Base-by-base conservation (phyloP, 1,139 yeast species). In the Kodamaea sp. region DNA sequence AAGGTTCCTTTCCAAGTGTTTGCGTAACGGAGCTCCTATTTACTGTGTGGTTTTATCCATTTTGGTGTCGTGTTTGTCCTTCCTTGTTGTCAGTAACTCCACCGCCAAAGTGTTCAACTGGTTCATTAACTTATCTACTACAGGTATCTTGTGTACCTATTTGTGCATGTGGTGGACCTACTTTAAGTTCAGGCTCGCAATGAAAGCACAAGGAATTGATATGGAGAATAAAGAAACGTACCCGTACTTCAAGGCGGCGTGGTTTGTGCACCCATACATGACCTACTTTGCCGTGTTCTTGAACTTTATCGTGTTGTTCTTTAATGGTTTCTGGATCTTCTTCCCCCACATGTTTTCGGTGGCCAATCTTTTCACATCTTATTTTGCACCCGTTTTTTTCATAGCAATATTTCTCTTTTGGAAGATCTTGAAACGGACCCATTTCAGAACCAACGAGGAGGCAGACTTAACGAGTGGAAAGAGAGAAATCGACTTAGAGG, bases 131-230 rank as follows among this genome's bases (percentile, higher is more conserved):
- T 59, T 65, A 47, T 53, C 66, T 30, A 78, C 82, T 13, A 76
- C 79, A 16, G 77, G 80, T 8, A 61, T 76, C 29, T 69, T 78
- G 46, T 57, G 76, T 40, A 67, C 78, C 11, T 78, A 78, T 66
- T 61, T 71, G 9, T 62, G 70, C 38, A 69, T 77, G 37, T 73
- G 79, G 55, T 55, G 66, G 46, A 55, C 70, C 35, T 78, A 74
- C 52, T 64, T 64, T 52, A 59, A 61, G 42, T 63, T 65, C 44
- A 58, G 60, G 42, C 52, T 37, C 31, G 69, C 68, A 1, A 55
- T 60, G 43, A 48, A 37, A 10, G 67, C 61, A 6, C 72, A 66
- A 44, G 64, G 66, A 4, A 41, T 50, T 13, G 53, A 51, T 31
- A 48, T 51, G 27, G 42, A 51, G 15, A 53, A 48, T n/a, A 48